Percentiles rank a stretch among this genome's conserved stretches.
Evolutionary conservation across 1,284 basidiomycete species (phyloP).

Genomic region (Coniophora puteana): DNA sequence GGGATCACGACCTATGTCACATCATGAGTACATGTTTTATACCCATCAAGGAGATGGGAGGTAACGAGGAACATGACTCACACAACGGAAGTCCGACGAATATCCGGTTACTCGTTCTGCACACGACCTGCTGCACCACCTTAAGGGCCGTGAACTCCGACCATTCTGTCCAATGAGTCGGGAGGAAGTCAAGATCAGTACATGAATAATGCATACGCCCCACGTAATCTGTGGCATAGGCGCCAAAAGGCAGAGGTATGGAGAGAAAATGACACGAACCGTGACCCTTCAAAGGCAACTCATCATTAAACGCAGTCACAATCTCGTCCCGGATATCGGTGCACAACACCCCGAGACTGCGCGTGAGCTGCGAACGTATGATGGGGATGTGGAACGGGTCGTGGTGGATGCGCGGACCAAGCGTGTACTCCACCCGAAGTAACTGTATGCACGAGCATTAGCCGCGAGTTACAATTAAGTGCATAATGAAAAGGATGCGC

Average conservation of each 20-base stretch:
- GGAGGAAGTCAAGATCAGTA: neutral
- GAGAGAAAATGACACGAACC: slow-evolving; percentile 11
- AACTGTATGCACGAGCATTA: slow-evolving; percentile 7
- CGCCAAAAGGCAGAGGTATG: too few species aligned
- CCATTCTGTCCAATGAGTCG: too few species aligned
- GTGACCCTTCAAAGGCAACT: slow-evolving; percentile 11
- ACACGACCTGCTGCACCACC: slow-evolving; percentile 21
- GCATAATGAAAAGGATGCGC: neutral
- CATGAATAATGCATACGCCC: too few species aligned
- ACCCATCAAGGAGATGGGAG: neutral
- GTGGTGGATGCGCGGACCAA: slow-evolving; percentile 20
- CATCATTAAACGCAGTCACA: slow-evolving; percentile 23
- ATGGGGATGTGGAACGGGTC: slow-evolving; percentile 25
- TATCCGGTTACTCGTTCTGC: slow-evolving; percentile 31
- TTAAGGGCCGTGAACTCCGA: slow-evolving; percentile 16
- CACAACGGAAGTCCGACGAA: slow-evolving; percentile 40
- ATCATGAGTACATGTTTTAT: neutral
- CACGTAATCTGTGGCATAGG: too few species aligned
- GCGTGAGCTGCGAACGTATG: slow-evolving; percentile 25
- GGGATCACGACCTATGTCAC: slow-evolving; percentile 33
- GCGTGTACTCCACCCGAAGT: slow-evolving; percentile 21
- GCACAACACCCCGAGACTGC: slow-evolving; percentile 23
- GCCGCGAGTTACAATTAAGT: neutral
- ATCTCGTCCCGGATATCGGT: slow-evolving; percentile 31
- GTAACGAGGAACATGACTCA: slow-evolving; percentile 12